phyloP scores from a whole-genome alignment of 140 eudicot genomes.

The Erigeron philadelphicus region DNA sequence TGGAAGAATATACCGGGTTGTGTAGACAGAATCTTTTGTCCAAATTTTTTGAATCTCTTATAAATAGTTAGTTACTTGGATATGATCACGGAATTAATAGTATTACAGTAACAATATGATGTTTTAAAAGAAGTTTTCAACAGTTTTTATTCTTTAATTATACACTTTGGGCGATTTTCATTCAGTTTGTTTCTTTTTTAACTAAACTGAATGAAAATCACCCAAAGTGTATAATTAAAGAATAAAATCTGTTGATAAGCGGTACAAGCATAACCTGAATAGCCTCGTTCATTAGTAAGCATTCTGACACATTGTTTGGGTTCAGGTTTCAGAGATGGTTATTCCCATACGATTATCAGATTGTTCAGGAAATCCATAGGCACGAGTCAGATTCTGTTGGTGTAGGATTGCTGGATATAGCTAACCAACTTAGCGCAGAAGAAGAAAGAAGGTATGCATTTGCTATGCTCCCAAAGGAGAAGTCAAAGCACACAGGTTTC shows the following conservation, averaged over 20 bases:
- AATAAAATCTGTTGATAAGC: too few species aligned
- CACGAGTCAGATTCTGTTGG: conserved; percentile 54
- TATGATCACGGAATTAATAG: too few species aligned
- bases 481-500: conserved; percentile 85
- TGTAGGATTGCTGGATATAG: conserved; percentile 56
- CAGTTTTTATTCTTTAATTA: too few species aligned
- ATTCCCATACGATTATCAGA: conserved; percentile 74
- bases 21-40: neutral
- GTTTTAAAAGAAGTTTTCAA: too few species aligned
- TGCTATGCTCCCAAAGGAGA: conserved; percentile 70
- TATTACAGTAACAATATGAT: too few species aligned
- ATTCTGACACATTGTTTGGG: conserved; percentile 8
- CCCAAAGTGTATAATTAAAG: too few species aligned
- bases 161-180: too few species aligned
- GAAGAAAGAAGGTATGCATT: conserved; percentile 76
- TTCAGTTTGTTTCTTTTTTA: too few species aligned
- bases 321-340: conserved; percentile 89
- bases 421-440: conserved; percentile 52
- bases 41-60: neutral
- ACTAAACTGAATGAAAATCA: too few species aligned
- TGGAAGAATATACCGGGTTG: neutral
- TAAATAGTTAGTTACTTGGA: too few species aligned
- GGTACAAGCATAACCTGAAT: too few species aligned
- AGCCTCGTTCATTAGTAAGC: neutral
- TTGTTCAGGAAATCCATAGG: conserved; percentile 72